Evolutionary conservation across 1,284 basidiomycete genomes (phyloP).

Genomic region (Golubevia pallescens): DNA sequence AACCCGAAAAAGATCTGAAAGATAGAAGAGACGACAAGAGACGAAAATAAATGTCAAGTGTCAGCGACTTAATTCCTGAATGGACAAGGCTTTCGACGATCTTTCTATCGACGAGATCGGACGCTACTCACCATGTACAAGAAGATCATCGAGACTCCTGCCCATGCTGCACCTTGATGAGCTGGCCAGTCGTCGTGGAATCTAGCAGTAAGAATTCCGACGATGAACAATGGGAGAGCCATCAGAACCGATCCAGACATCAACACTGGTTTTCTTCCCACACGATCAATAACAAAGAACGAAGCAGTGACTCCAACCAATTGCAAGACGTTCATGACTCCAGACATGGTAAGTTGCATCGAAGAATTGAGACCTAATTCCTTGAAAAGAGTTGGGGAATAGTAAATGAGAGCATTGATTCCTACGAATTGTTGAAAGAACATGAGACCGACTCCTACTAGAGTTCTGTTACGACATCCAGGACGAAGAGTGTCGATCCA

Average conservation of each 20-base stretch:
- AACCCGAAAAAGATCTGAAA: constrained; percentile 4
- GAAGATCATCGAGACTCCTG: constrained; percentile 15
- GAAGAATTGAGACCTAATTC: constrained; percentile 26
- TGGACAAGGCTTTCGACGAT: no score
- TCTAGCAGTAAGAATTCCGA: constrained; percentile 13
- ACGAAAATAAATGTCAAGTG: no score
- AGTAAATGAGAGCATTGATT: constrained; percentile 20
- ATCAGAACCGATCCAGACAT: constrained; percentile 16
- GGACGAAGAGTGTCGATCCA: constrained; percentile 14
- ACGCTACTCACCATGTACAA: constrained; percentile 11
- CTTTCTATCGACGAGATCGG: no score
- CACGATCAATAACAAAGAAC: constrained; percentile 21
- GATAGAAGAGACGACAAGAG: no score
- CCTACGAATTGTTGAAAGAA: constrained; percentile 33
- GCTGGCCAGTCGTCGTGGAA: constrained; percentile 15
- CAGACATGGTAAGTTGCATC: constrained; percentile 17
- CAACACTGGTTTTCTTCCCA: constrained; percentile 24
- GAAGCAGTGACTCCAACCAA: constrained; percentile 22
- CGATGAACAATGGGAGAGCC: constrained; percentile 9
- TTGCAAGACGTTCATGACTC: constrained; percentile 23
- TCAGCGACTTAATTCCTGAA: no score
- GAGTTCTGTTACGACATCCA: constrained; percentile 2
- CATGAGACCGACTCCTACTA: constrained; percentile 21
- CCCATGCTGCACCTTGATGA: constrained; percentile 18
- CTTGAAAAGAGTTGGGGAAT: constrained; percentile 39